A percentile compares a stretch with the other conserved stretches of the same genome.
Evolutionary conservation across 2,329 filamentous ascomycete species (phyloP).

Genomic region (Penicillium italicum): DNA sequence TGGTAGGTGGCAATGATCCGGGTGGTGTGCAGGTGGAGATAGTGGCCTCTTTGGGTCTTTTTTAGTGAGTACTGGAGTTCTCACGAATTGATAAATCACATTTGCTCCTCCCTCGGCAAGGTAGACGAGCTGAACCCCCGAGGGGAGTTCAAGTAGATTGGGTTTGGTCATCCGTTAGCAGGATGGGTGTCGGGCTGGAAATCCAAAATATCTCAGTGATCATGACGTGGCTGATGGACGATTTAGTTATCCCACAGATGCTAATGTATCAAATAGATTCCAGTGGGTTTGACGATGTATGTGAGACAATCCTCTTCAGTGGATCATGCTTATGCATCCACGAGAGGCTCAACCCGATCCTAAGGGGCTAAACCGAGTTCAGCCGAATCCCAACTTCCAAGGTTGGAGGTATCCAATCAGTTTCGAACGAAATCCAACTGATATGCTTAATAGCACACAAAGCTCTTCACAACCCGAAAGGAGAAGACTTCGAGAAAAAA

Average conservation of each 20-base stretch:
- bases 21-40: slow-evolving; percentile 15
- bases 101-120: slow-evolving; percentile 72
- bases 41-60: slow-evolving; percentile 19
- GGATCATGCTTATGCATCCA: neutral
- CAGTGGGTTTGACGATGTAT: no score
- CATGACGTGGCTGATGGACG: slow-evolving; percentile 16
- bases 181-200: slow-evolving; percentile 7
- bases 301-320: neutral
- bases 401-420: neutral
- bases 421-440: neutral
- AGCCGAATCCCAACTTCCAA: neutral
- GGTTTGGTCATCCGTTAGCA: slow-evolving; percentile 33
- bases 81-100: slow-evolving; percentile 63
- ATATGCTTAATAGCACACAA: neutral
- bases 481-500: neutral
- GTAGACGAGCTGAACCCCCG: slow-evolving; percentile 41
- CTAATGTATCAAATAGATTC: neutral
- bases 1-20: slow-evolving; percentile 20
- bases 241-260: neutral
- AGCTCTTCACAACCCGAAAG: neutral
- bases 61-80: slow-evolving; percentile 24
- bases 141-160: slow-evolving; percentile 34
- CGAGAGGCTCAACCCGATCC: neutral
- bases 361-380: neutral
- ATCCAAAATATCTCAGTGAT: slow-evolving; percentile 8